Evolutionary conservation across 192 early-diverging fungal genomes (phyloP).

Genomic region (Kappamyces sp.): DNA sequence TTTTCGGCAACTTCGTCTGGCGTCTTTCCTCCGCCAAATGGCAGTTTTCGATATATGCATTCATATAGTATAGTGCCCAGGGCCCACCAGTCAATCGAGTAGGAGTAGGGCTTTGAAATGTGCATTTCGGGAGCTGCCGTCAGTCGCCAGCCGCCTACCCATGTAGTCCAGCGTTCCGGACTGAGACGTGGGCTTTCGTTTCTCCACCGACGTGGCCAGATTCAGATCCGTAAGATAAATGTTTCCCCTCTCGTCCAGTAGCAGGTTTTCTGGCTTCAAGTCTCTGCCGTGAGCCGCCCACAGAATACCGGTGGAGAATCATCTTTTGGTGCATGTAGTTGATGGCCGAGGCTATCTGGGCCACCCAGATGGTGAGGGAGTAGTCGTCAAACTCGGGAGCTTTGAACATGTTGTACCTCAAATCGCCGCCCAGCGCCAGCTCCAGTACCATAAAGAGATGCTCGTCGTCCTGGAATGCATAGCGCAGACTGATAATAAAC

Average conservation of each 20-base stretch:
- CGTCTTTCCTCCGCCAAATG: not conserved
- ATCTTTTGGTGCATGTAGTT: constrained; percentile 42
- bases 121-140: constrained; percentile 46
- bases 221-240: constrained; percentile 53
- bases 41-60: constrained; percentile 11
- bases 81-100: constrained; percentile 52
- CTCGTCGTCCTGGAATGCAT: constrained; percentile 40
- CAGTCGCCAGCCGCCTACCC: constrained; percentile 4
- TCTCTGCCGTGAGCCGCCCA: constrained; percentile 26
- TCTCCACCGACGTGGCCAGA: constrained; percentile 33
- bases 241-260: constrained; percentile 44
- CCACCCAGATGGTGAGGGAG: constrained; percentile 41
- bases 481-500: constrained; percentile 49
- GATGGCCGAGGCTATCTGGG: constrained; percentile 39
- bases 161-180: constrained; percentile 48
- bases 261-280: constrained; percentile 52
- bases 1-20: not conserved
- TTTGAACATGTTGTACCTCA: constrained; percentile 74
- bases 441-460: constrained; percentile 55
- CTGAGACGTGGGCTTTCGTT: constrained; percentile 16
- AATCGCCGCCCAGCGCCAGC: constrained; percentile 88
- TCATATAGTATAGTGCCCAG: constrained; percentile 49
- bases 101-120: constrained; percentile 33
- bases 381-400: constrained; percentile 45
- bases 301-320: constrained; percentile 43